Evolutionary conservation across 306 rosid species (phyloP), one percentile per base, ranked within the genome.

Genomic region (Echinosophora koreensis): DNA sequence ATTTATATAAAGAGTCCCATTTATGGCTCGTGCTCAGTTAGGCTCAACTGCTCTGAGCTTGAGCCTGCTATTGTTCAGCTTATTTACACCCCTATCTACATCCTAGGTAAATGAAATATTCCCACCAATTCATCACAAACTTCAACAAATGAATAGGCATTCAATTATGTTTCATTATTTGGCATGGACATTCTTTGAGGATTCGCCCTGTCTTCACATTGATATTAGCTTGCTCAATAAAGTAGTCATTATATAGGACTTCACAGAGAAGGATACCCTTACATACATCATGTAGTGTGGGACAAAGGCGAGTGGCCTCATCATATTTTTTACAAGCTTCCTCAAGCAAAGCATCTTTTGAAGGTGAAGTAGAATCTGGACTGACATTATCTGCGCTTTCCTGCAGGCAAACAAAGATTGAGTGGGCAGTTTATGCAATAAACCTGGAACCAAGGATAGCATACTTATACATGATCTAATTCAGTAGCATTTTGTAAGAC

Each of bases 361-460:
- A 96, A 80, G 98, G 97, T 69, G 97, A 88, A 16, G 86, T 85
- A 78, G 99, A 92, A 78, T 96, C 99, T 77, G 92, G 88, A 81
- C 89, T 86, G 55, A 96, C 99, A 76, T 96, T 96, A 77, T 92
- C 99, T 18, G 99, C 99, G 87, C 98, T 96, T 89, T 96, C 99
- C 99, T 96, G 99, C 84, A 83, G 32, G 49, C 27, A 60, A 79
- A 61, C 61, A 69, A 83, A 71, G 74, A 77, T 80, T 38, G 65
- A 71, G 57, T 59, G 65, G 41, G 38, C 30, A 83, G 41, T 15
- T 69, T 12, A 66, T 57, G 38, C 32, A 16, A 54, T 57, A 68
- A 57, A 30, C n/a, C 37, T 34, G 5, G 49, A 61, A 67, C 49
- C 42, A 70, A 50, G 72, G 37, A 59, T 4, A 73, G 3, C 54